Evolutionary conservation across 331 rosid genomes (phyloP).

Genomic region (Pyrus hybrid): DNA sequence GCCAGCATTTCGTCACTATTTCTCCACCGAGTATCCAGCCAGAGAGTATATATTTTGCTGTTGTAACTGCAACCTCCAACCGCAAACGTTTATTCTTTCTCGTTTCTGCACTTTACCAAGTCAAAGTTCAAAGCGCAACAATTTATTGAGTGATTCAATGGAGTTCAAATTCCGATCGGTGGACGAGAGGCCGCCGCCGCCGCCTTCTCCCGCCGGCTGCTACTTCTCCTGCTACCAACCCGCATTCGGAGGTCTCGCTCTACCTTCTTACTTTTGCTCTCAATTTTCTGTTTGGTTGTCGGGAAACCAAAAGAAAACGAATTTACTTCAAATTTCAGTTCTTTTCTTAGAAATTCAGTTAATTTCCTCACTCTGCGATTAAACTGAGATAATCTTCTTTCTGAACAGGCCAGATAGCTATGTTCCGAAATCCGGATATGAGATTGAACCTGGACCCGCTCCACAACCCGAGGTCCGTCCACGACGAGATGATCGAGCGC

Average conservation of each 20-base stretch:
- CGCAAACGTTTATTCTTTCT: not conserved
- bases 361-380: not conserved
- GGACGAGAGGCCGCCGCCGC: slow-evolving; percentile 14
- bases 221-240: not conserved
- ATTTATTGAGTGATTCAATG: slow-evolving; percentile 13
- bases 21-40: not conserved
- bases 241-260: slow-evolving; percentile 23
- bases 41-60: not conserved
- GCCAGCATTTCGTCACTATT: not conserved
- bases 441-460: not conserved
- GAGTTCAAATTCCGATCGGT: slow-evolving; percentile 49
- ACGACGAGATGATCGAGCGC: slow-evolving; percentile 16
- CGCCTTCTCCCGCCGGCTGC: not conserved
- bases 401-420: not conserved
- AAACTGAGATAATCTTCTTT: not conserved
- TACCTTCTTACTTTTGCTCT: not conserved
- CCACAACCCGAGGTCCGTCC: not conserved
- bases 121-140: too few species aligned
- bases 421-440: not conserved
- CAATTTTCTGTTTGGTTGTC: not conserved
- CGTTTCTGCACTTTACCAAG: too few species aligned
- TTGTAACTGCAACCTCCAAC: not conserved
- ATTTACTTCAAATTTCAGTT: not conserved
- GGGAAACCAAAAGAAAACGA: not conserved
- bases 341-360: not conserved